Base-by-base conservation (phyloP, 1,284 basidiomycete species). In the Phellopilus nigrolimitatus region DNA sequence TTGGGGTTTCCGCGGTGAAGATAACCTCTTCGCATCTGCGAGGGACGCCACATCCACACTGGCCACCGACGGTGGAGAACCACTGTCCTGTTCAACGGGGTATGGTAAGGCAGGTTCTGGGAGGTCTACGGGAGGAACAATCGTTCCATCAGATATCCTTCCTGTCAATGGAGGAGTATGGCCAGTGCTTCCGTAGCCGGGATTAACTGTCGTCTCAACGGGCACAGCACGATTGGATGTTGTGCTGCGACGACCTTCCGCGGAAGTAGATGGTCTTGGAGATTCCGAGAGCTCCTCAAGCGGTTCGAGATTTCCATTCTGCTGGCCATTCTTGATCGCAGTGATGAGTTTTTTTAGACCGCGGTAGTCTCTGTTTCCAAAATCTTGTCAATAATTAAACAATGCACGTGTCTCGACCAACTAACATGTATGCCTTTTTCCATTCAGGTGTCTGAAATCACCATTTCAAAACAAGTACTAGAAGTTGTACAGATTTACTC, bases 401-500 rank as follows among this genome's bases (percentile, higher is more conserved):
- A 21, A 6, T 17, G n/a, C 7, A 33, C 17, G 36, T 27, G n/a
- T 30, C 38, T 47, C 39, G n/a, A 21, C 42, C 47, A 15, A 62
- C 76, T 54, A 58, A 88, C 88, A 91, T 87, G 64, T 91, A 91
- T 12, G 84, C 87, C 57, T 74, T 81, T 62, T 88, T 84, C 88
- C 88, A 91, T 68, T 91, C 88, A 1, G 86, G 81, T 30, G 76
- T 80, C 87, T 90, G 54, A 12, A 21, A 42, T 46, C 43, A 27
- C 15, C 10, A n/a, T 42, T 53, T 33, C 13, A 49, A 19, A 25
- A 33, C 48, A 24, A 42, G 27, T 27, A 4, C 15, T 37, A 5
- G 31, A 34, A 2, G 49, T 3, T 15, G 12, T 21, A n/a, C 15
- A 21, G 33, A n/a, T n/a, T 36, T 42, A 60, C 67, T 24, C 54